Percentiles rank a stretch among this genome's conserved stretches.
phyloP scores from a whole-genome alignment of 306 rosid species.

The Malus sylvestris region DNA sequence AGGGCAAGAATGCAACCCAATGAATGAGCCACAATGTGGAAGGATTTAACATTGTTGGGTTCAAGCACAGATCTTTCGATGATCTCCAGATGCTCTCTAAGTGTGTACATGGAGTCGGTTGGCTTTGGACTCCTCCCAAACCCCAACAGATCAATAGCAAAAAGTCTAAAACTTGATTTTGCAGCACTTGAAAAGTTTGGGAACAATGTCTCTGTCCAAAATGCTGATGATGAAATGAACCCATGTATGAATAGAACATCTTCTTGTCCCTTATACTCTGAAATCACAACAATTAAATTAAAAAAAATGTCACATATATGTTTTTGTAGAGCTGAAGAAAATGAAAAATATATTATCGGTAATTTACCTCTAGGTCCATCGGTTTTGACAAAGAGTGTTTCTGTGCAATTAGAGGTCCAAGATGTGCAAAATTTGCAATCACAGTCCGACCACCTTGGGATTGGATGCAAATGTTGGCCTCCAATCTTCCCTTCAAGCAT shows the following conservation, averaged over 20 bases:
- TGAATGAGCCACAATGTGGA: slow-evolving; percentile 96
- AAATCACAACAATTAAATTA: neutral
- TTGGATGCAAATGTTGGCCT: slow-evolving; percentile 23
- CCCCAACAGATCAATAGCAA: slow-evolving; percentile 85
- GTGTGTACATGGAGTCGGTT: slow-evolving; percentile 64
- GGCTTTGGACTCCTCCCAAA: slow-evolving; percentile 97
- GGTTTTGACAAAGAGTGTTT: slow-evolving; percentile 54
- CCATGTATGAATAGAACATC: slow-evolving; percentile 89
- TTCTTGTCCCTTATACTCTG: slow-evolving; percentile 43
- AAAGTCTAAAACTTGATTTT: slow-evolving; percentile 50
- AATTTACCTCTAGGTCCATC: slow-evolving; percentile 53
- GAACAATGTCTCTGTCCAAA: slow-evolving; percentile 91
- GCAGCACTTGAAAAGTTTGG: slow-evolving; percentile 55
- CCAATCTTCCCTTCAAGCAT: slow-evolving; percentile 71
- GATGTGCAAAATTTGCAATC: slow-evolving; percentile 58
- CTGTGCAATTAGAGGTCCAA: slow-evolving; percentile 51
- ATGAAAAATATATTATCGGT: neutral
- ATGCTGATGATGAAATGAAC: slow-evolving; percentile 76
- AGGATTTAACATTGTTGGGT: slow-evolving; percentile 59
- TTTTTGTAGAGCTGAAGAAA: neutral
- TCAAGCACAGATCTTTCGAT: slow-evolving; percentile 69
- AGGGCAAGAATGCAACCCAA: slow-evolving; percentile 87
- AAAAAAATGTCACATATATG: neutral
- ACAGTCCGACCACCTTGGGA: slow-evolving; percentile 89
- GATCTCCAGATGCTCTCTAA: slow-evolving; percentile 81